Evolutionary conservation across 2,329 filamentous ascomycete genomes (phyloP).

Genomic region (Paraconiothyrium sp.): DNA sequence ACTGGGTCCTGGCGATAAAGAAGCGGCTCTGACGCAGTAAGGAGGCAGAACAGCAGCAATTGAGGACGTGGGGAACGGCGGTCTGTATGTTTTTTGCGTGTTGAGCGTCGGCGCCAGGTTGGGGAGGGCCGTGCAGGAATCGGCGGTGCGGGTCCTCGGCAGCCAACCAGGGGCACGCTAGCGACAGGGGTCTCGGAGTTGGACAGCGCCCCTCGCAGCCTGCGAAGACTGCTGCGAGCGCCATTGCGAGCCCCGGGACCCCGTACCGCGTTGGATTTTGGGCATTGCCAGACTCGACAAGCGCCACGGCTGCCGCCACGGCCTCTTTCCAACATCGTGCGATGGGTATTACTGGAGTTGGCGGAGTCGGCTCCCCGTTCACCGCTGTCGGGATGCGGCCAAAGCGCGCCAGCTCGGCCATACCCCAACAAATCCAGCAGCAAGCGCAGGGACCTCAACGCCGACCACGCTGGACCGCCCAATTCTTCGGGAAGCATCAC

Average conservation of each 20-base stretch:
- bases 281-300: no score
- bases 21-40: slow-evolving; percentile 18
- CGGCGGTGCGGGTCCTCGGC: slow-evolving; percentile 17
- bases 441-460: slow-evolving; percentile 44
- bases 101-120: slow-evolving; percentile 40
- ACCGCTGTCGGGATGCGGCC: slow-evolving; percentile 37
- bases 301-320: neutral
- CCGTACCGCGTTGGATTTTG: neutral
- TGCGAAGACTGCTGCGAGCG: neutral
- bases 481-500: slow-evolving; percentile 43
- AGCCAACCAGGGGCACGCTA: slow-evolving; percentile 13
- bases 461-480: slow-evolving; percentile 23
- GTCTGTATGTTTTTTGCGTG: slow-evolving; percentile 50
- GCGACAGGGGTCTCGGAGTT: slow-evolving; percentile 9
- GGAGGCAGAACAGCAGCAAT: slow-evolving; percentile 34
- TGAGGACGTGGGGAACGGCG: slow-evolving; percentile 36
- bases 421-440: slow-evolving; percentile 38
- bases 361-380: slow-evolving; percentile 41
- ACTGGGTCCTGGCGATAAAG: slow-evolving; percentile 17
- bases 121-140: slow-evolving; percentile 23
- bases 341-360: neutral
- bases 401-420: slow-evolving; percentile 36
- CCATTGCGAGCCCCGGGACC: neutral
- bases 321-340: neutral
- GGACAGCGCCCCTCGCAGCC: neutral